These are phyloP conservation scores for Priceomyces haplophilus DNA, from an alignment of 805 yeast species.

Conservation along the genomic window DNA sequence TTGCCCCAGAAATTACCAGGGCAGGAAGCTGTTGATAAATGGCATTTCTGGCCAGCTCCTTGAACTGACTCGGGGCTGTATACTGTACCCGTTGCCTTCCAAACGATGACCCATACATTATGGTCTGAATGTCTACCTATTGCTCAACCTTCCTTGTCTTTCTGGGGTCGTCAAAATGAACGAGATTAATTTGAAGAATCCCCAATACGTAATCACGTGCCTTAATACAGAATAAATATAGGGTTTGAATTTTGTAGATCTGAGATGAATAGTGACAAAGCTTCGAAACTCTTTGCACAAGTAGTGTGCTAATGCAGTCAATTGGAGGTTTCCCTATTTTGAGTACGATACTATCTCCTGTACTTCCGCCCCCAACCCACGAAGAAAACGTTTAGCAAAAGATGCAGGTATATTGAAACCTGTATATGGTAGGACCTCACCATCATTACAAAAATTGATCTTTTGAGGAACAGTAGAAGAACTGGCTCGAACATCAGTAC, in stretches of 20 bases:
- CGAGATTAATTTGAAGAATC: neutral
- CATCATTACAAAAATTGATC: neutral
- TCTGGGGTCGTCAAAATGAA: neutral
- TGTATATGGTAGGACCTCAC: too few species aligned
- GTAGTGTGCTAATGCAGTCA: too few species aligned
- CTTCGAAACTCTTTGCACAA: too few species aligned
- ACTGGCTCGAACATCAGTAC: neutral
- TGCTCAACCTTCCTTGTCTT: neutral
- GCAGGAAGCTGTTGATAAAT: conserved; percentile 42
- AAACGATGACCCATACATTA: conserved; percentile 32
- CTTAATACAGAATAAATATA: neutral
- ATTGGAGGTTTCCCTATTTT: too few species aligned
- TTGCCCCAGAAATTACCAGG: conserved; percentile 23
- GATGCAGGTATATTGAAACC: too few species aligned
- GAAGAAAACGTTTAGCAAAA: too few species aligned
- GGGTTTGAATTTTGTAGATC: too few species aligned
- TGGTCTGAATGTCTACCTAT: neutral
- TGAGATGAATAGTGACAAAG: too few species aligned
- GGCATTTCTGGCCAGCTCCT: conserved; percentile 42
- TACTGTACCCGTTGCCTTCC: conserved; percentile 22
- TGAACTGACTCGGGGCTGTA: conserved; percentile 38
- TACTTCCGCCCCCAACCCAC: too few species aligned
- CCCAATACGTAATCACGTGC: neutral
- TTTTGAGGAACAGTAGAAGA: neutral
- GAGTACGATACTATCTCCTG: too few species aligned